Evolutionary conservation across 768 basidiomycete genomes (phyloP).

Genomic region (Lactarius trivialis): DNA sequence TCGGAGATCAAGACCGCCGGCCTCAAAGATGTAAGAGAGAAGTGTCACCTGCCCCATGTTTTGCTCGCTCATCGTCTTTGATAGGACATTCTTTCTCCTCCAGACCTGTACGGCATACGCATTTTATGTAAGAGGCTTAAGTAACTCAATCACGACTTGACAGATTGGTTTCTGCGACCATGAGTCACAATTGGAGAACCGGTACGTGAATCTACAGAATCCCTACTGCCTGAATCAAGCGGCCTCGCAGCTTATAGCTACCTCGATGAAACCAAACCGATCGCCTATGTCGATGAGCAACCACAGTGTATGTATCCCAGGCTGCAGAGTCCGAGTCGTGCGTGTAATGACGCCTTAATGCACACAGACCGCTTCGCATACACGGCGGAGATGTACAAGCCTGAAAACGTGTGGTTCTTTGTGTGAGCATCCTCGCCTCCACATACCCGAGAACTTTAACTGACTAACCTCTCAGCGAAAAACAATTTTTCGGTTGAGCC

Average conservation of each 20-base stretch:
- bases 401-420: constrained; percentile 18
- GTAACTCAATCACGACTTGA: background rate
- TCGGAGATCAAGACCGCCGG: constrained; percentile 20
- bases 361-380: constrained; percentile 15
- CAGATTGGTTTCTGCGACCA: background rate
- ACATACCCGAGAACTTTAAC: background rate
- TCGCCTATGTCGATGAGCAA: constrained; percentile 31
- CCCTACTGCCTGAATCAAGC: background rate
- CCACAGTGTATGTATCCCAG: constrained; percentile 25
- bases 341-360: background rate
- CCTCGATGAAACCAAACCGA: constrained; percentile 29
- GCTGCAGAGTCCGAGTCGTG: background rate
- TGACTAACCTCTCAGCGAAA: background rate
- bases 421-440: constrained; percentile 3
- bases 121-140: background rate
- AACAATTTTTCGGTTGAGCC: background rate
- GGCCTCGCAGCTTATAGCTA: constrained; percentile 16
- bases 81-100: constrained; percentile 33
- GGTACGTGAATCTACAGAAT: background rate
- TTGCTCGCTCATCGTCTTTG: background rate
- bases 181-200: constrained; percentile 1
- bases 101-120: constrained; percentile 28
- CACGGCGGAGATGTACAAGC: constrained; percentile 18
- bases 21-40: constrained; percentile 28
- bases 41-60: background rate